Evolutionary conservation across 768 basidiomycete species (phyloP).

Genomic region (Hortiboletus campestris): DNA sequence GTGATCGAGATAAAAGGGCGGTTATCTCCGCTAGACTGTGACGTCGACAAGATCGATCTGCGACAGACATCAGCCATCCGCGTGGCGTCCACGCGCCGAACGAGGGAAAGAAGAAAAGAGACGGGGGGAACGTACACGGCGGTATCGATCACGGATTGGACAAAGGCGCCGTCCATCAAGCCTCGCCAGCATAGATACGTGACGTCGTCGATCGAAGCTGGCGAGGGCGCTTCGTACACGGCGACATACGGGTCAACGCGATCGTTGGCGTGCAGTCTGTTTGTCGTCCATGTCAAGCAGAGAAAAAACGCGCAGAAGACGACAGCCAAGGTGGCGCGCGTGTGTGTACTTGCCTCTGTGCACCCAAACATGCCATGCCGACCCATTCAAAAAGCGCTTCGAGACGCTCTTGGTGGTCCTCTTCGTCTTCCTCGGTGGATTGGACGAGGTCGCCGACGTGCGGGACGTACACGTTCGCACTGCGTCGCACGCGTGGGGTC

Average conservation of each 20-base stretch:
- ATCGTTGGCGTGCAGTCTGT: conserved; percentile 59
- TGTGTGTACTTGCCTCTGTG: conserved; percentile 51
- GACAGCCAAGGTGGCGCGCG: too few species aligned
- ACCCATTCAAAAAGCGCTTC: conserved; percentile 66
- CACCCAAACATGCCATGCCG: conserved; percentile 64
- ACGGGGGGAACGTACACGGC: conserved; percentile 30
- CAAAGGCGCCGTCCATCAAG: conserved; percentile 50
- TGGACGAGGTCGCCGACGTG: conserved; percentile 27
- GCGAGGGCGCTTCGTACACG: conserved; percentile 55
- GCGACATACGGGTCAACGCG: conserved; percentile 68
- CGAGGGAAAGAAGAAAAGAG: background rate
- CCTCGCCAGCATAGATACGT: conserved; percentile 63
- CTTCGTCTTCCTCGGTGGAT: conserved; percentile 33
- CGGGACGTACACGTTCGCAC: conserved; percentile 43
- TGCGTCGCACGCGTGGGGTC: conserved; percentile 21
- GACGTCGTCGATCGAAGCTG: conserved; percentile 43
- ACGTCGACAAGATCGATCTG: conserved; percentile 11
- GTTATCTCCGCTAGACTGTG: conserved; percentile 4
- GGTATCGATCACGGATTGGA: conserved; percentile 49
- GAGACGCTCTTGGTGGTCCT: conserved; percentile 51
- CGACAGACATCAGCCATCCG: background rate
- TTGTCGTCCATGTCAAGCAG: background rate
- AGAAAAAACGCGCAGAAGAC: too few species aligned
- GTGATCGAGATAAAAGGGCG: conserved; percentile 16
- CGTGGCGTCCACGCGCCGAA: background rate